Evolutionary conservation across 202 grass and related monocot genomes (phyloP).

Genomic region (Digitaria exilis): DNA sequence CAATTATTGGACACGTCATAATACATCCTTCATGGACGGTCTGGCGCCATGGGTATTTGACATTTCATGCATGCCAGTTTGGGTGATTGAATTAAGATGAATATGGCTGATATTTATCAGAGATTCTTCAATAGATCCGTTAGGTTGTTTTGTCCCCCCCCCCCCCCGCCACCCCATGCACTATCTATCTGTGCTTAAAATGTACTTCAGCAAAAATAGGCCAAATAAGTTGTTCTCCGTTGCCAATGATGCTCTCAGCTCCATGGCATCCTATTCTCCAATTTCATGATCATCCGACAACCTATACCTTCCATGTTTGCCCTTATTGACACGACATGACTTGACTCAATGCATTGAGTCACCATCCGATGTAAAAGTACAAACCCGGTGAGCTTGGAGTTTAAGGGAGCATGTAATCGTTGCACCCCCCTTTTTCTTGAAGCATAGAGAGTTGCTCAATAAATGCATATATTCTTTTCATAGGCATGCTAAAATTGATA

Average conservation of each 20-base stretch:
- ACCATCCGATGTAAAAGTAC: constrained; percentile 7
- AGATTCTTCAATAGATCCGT: background rate
- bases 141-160: too few relatives aligned
- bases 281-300: constrained; percentile 1
- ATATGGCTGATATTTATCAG: background rate
- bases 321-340: background rate
- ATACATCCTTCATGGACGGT: background rate
- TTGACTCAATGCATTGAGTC: background rate
- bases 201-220: background rate
- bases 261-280: constrained; percentile 30
- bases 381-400: constrained; percentile 3
- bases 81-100: background rate
- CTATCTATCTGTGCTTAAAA: background rate
- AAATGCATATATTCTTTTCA: background rate
- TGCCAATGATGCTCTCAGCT: constrained; percentile 9
- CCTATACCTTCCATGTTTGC: constrained; percentile 8
- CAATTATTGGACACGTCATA: background rate
- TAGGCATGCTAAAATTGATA: constrained; percentile 7
- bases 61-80: background rate
- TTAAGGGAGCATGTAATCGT: background rate
- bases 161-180: too few relatives aligned
- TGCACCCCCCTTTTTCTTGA: background rate
- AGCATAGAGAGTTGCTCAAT: background rate
- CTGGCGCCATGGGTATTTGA: background rate
- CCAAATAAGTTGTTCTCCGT: constrained; percentile 7